Evolutionary conservation across 179 eudicot genomes (phyloP).

Genomic region (Actinidia chinensis): DNA sequence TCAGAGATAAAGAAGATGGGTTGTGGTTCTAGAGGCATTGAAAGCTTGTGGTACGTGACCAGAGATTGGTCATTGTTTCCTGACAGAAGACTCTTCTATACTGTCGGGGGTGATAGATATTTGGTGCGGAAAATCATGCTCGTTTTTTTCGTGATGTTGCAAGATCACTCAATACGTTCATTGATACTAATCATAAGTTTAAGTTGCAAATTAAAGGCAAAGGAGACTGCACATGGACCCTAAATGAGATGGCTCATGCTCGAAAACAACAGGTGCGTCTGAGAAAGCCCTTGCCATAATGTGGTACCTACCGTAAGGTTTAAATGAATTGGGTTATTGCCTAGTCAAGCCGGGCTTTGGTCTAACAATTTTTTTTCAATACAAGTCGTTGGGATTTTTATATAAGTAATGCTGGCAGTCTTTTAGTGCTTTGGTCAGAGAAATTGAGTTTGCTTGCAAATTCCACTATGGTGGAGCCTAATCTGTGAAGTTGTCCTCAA

Average conservation of each 20-base stretch:
- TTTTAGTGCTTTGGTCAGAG: not conserved
- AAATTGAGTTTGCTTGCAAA: not conserved
- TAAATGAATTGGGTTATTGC: constrained; percentile 10
- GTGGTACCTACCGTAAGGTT: not conserved
- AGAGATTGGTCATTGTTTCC: not conserved
- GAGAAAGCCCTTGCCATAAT: constrained; percentile 12
- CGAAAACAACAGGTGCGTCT: not conserved
- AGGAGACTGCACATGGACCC: not conserved
- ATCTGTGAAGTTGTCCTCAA: constrained; percentile 5
- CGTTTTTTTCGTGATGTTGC: not conserved
- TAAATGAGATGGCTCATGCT: not conserved
- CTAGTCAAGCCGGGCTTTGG: not conserved
- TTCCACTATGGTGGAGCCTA: not conserved
- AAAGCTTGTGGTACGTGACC: constrained; percentile 9
- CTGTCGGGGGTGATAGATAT: constrained; percentile 10
- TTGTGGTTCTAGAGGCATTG: constrained; percentile 20
- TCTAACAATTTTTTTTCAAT: constrained; percentile 1
- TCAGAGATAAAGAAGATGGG: constrained; percentile 20
- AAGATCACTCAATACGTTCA: constrained; percentile 5
- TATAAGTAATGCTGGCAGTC: not conserved
- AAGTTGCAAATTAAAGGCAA: constrained; percentile 7
- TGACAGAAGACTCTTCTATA: not conserved
- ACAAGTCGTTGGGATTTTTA: constrained; percentile 14
- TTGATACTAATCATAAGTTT: not conserved
- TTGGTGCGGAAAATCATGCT: constrained; percentile 15